A percentile compares a stretch with the other conserved stretches of the same genome.
Conservation (phyloP, 2,329 filamentous ascomycete species). For the Elsinoe batatas region DNA sequence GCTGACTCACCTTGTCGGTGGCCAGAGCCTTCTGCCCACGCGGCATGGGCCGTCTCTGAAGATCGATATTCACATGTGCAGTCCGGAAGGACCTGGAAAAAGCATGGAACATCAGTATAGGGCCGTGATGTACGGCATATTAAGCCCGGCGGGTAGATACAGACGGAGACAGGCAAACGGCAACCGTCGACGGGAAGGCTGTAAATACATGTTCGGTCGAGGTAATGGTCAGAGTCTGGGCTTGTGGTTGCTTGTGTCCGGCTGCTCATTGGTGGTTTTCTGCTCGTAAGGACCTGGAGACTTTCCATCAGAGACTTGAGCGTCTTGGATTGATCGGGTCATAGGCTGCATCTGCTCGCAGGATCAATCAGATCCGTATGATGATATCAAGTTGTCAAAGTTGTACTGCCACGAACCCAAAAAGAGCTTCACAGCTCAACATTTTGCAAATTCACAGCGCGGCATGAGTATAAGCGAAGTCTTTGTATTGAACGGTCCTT, state of each 20-base stretch:
- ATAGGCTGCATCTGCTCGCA: background rate
- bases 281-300: background rate
- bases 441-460: background rate
- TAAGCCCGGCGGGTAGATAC: background rate
- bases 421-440: background rate
- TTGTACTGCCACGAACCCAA: background rate
- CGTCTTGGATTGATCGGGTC: background rate
- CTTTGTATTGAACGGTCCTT: background rate
- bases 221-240: background rate
- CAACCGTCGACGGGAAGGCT: background rate
- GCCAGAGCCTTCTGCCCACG: background rate
- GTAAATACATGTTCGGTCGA: conserved; percentile 1
- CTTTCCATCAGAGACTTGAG: too few species aligned
- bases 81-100: background rate
- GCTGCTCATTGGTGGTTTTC: background rate
- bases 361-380: background rate
- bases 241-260: background rate
- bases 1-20: conserved; percentile 5
- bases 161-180: background rate
- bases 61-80: background rate
- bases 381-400: too few species aligned
- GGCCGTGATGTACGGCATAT: background rate
- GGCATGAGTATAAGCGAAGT: background rate
- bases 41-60: background rate
- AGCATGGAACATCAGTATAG: background rate